Conservation (phyloP, 805 yeast genomes). For the Sungouiozyma ichnusensis region DNA sequence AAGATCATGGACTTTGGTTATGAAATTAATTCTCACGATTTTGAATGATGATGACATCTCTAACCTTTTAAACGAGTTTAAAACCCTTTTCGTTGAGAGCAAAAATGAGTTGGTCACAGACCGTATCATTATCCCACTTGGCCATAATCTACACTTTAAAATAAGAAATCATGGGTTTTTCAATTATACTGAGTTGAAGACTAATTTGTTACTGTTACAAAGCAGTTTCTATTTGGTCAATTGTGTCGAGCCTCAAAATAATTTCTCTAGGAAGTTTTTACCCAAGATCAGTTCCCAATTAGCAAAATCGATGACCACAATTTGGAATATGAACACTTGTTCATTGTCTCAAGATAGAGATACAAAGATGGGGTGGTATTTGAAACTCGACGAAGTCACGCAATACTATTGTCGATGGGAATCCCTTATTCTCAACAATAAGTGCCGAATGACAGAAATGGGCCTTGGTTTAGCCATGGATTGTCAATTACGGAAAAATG, state of each 20-base stretch:
- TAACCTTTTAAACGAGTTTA: conserved; percentile 16
- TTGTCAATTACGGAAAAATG: background rate
- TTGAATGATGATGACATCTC: conserved; percentile 23
- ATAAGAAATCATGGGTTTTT: conserved; percentile 13
- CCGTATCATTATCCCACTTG: conserved; percentile 7
- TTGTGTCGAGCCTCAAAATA: conserved; percentile 23
- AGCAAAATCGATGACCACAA: conserved; percentile 1
- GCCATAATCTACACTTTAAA: conserved; percentile 7
- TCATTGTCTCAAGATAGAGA: background rate
- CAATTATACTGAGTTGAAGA: conserved; percentile 21
- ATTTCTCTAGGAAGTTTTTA: conserved; percentile 22
- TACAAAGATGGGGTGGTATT: background rate
- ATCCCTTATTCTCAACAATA: background rate
- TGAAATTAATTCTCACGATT: conserved; percentile 15
- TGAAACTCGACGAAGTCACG: background rate
- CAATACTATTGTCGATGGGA: background rate
- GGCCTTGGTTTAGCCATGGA: background rate
- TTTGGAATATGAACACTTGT: background rate
- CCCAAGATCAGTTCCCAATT: conserved; percentile 16
- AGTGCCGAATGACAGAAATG: background rate
- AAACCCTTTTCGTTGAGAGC: conserved; percentile 13
- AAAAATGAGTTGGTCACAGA: conserved; percentile 8
- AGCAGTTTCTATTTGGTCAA: conserved; percentile 26
- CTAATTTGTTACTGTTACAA: conserved; percentile 21
- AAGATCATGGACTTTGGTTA: conserved; percentile 19